phyloP scores from a whole-genome alignment of 352 stramenopile genomes.

The Peronosclerospora sorghi region DNA sequence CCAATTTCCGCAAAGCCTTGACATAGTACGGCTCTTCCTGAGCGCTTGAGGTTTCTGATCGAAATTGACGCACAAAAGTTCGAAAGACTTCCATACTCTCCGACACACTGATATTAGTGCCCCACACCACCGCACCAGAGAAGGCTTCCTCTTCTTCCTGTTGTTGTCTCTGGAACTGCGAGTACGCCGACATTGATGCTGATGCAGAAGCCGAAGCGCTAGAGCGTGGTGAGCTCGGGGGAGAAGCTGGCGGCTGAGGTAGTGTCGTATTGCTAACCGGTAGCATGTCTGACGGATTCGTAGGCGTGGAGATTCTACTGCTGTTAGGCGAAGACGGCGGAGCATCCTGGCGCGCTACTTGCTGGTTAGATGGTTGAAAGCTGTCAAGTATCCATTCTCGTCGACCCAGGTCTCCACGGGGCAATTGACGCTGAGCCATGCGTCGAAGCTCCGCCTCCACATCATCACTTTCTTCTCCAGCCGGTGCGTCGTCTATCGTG shows the following conservation, averaged over 20 bases:
- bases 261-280: conserved; percentile 15
- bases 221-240: conserved; percentile 52
- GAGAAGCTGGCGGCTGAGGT: conserved; percentile 46
- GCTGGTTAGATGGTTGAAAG: conserved; percentile 22
- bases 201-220: conserved; percentile 34
- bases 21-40: conserved; percentile 67
- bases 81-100: conserved; percentile 88
- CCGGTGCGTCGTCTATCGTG: conserved; percentile 3
- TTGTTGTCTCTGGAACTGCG: conserved; percentile 21
- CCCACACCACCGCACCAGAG: conserved; percentile 85
- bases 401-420: conserved; percentile 62
- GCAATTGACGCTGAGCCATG: conserved; percentile 69
- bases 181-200: conserved; percentile 16
- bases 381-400: conserved; percentile 64
- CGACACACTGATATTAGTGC: conserved; percentile 89
- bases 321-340: conserved; percentile 27
- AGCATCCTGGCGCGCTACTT: conserved; percentile 6
- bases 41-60: conserved; percentile 13
- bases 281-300: conserved; percentile 8
- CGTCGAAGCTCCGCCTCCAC: conserved; percentile 66
- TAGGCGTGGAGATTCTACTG: conserved; percentile 25
- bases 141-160: conserved; percentile 42
- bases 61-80: conserved; percentile 83
- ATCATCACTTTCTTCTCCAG: conserved; percentile 40
- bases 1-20: conserved; percentile 59